Percentiles rank a stretch among this genome's conserved stretches.
Evolutionary conservation across 192 early-diverging fungal species (phyloP).

Genomic region (Allomyces javanicus): DNA sequence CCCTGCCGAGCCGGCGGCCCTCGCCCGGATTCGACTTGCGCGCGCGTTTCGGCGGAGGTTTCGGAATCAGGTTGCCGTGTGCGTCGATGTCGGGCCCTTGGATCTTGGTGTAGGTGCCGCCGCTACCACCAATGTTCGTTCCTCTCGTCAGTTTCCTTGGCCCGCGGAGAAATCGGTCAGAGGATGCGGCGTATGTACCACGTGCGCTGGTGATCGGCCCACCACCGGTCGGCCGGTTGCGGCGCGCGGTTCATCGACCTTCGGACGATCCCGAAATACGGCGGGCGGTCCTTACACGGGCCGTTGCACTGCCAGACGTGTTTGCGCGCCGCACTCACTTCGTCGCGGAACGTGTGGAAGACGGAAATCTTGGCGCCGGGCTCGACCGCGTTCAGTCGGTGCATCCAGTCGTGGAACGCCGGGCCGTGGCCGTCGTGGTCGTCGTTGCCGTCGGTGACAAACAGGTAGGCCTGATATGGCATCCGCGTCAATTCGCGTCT

Average conservation of each 20-base stretch:
- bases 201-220: slow-evolving; percentile 9
- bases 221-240: slow-evolving; percentile 20
- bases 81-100: slow-evolving; percentile 9
- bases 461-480: slow-evolving; percentile 9
- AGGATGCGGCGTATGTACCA: slow-evolving; percentile 1
- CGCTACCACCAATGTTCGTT: too few species aligned
- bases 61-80: background rate
- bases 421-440: slow-evolving; percentile 18
- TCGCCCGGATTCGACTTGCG: background rate
- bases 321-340: slow-evolving; percentile 17
- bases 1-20: too few species aligned
- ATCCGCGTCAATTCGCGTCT: too few species aligned
- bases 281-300: slow-evolving; percentile 10
- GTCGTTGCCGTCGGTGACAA: slow-evolving; percentile 14
- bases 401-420: slow-evolving; percentile 8
- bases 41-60: background rate
- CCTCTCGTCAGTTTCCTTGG: background rate
- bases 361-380: slow-evolving; percentile 16
- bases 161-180: too few species aligned
- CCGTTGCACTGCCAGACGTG: slow-evolving; percentile 22
- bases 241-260: slow-evolving; percentile 18
- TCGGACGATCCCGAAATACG: slow-evolving; percentile 15
- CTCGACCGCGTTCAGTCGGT: slow-evolving; percentile 8
- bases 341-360: slow-evolving; percentile 23
- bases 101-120: slow-evolving; percentile 17